Conservation (phyloP, 768 basidiomycete genomes). For the Rhodocollybia butyracea region DNA sequence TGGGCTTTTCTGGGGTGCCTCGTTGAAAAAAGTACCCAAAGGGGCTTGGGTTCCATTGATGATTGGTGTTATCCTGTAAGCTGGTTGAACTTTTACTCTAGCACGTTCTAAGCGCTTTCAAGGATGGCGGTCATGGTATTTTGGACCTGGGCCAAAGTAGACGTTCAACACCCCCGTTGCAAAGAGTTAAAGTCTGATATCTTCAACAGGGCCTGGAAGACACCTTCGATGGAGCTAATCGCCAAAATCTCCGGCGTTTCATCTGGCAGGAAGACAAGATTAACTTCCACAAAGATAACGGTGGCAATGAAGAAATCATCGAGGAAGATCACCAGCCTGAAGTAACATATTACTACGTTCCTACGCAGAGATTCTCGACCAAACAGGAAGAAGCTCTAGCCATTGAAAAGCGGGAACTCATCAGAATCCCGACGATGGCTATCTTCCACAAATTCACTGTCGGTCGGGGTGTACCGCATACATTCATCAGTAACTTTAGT, state of each 20-base stretch:
- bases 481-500: slow-evolving; percentile 42
- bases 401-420: slow-evolving; percentile 22
- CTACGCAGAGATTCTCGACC: slow-evolving; percentile 6
- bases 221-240: slow-evolving; percentile 53
- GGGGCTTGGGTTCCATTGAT: slow-evolving; percentile 70
- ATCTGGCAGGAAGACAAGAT: slow-evolving; percentile 34
- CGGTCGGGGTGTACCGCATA: slow-evolving; percentile 59
- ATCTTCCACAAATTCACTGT: slow-evolving; percentile 55
- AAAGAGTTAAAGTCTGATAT: not conserved
- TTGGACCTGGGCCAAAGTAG: slow-evolving; percentile 65
- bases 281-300: slow-evolving; percentile 13
- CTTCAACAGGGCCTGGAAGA: slow-evolving; percentile 49
- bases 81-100: not conserved
- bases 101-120: not conserved
- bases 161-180: not conserved
- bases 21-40: slow-evolving; percentile 56
- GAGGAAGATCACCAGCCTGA: slow-evolving; percentile 24
- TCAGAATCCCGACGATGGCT: slow-evolving; percentile 49
- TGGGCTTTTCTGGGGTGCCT: slow-evolving; percentile 66
- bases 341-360: slow-evolving; percentile 19
- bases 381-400: slow-evolving; percentile 7
- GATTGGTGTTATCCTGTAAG: slow-evolving; percentile 50
- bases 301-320: slow-evolving; percentile 10
- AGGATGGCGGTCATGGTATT: slow-evolving; percentile 49
- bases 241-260: slow-evolving; percentile 52